A percentile compares a stretch with the other conserved stretches of the same genome.
Evolutionary conservation across 2,329 filamentous ascomycete species (phyloP).

Genomic region (Westerdykella sp.): DNA sequence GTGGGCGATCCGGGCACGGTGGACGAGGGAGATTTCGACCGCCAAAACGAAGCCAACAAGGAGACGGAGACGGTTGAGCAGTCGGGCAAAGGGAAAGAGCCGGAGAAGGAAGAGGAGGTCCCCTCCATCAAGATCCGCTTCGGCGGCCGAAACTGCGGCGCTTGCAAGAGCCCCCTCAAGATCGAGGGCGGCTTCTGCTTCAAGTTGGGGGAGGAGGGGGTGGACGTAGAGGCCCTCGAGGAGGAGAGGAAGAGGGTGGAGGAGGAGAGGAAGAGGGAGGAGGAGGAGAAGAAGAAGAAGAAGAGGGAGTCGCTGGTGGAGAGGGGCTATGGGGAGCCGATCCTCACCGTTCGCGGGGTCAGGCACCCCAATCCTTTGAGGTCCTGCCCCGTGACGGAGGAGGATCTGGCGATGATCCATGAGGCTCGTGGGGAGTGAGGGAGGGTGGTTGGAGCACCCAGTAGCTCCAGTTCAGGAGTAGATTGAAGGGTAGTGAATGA

Average conservation of each 20-base stretch:
- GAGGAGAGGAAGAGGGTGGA: no score
- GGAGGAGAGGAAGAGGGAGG: not conserved
- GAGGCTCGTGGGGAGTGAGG: not conserved
- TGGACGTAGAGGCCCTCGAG: no score
- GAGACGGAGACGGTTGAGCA: not conserved
- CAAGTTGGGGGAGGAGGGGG: no score
- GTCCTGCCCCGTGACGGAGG: conserved; percentile 9
- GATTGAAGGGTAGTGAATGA: no score
- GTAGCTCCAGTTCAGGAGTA: no score
- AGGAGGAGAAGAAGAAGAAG: not conserved
- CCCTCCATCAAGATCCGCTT: no score
- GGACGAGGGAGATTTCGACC: no score
- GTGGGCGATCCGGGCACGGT: no score
- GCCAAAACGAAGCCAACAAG: no score
- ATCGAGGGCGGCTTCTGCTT: no score
- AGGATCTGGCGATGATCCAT: not conserved
- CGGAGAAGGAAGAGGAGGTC: not conserved
- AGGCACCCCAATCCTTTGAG: conserved; percentile 16
- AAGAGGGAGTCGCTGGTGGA: conserved; percentile 4
- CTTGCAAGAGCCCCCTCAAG: no score
- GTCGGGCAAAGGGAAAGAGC: not conserved
- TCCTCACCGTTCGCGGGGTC: conserved; percentile 9
- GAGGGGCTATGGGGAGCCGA: conserved; percentile 14
- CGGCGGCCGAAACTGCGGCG: no score
- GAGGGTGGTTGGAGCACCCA: not conserved